A percentile compares a stretch with the other conserved stretches of the same genome.
phyloP scores from a whole-genome alignment of 139 green algal species.

The Ettlia oleoabundans region DNA sequence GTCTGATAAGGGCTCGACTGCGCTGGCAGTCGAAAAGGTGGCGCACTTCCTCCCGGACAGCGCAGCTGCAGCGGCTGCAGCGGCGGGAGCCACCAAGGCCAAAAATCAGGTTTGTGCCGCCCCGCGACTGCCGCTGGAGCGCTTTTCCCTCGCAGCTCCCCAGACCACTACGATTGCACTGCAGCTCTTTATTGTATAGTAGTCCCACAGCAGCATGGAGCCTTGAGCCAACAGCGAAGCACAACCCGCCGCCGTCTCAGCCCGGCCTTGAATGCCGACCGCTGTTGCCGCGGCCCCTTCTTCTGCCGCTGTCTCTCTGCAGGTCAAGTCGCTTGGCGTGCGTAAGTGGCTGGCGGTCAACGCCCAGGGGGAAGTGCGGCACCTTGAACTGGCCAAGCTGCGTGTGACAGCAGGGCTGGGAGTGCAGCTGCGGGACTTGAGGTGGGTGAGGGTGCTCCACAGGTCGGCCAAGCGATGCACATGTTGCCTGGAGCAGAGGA shows the following conservation, averaged over 20 bases:
- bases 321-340: conserved; percentile 5
- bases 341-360: conserved; percentile 33
- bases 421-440: conserved; percentile 47
- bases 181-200: too few species aligned
- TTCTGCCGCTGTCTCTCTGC: too few species aligned
- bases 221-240: too few species aligned
- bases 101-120: not conserved
- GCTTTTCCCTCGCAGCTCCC: too few species aligned
- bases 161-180: too few species aligned
- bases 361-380: conserved; percentile 1
- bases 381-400: conserved; percentile 41
- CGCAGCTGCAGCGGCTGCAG: not conserved
- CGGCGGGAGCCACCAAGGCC: conserved; percentile 4
- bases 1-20: not conserved
- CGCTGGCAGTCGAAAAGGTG: not conserved
- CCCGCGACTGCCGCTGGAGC: too few species aligned
- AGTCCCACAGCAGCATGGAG: too few species aligned
- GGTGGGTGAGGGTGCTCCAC: too few species aligned
- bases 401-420: conserved; percentile 34
- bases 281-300: too few species aligned
- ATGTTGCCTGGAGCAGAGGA: too few species aligned
- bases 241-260: too few species aligned
- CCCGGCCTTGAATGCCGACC: too few species aligned
- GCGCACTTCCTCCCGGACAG: conserved; percentile 19
- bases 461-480: not conserved